Percentiles rank a stretch among this genome's conserved stretches.
Conservation (phyloP, 1,139 yeast species). For the Kodamaea arcana region DNA sequence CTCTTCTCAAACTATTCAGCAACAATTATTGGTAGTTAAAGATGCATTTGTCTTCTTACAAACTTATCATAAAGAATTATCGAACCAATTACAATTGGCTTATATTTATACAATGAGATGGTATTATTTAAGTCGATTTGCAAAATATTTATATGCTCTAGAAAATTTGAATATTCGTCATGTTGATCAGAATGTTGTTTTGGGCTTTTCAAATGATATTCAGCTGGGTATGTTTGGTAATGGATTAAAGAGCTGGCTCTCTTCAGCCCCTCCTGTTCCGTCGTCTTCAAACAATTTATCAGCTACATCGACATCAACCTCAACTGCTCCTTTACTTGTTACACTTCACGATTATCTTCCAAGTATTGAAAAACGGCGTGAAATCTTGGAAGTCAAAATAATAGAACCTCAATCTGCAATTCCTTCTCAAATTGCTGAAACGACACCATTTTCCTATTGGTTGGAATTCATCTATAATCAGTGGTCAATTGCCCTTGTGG, state of each 20-base stretch:
- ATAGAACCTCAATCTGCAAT: conserved; percentile 45
- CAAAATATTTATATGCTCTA: conserved; percentile 72
- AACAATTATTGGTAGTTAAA: conserved; percentile 53
- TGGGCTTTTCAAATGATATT: conserved; percentile 40
- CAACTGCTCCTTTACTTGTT: conserved; percentile 10
- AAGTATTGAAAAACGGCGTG: conserved; percentile 54
- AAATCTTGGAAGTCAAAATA: conserved; percentile 31
- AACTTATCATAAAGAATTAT: conserved; percentile 56
- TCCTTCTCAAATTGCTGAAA: conserved; percentile 83
- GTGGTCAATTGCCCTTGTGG: conserved; percentile 68
- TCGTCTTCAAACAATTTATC: conserved; percentile 4
- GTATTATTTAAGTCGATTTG: conserved; percentile 81
- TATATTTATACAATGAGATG: conserved; percentile 86
- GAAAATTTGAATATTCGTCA: conserved; percentile 55
- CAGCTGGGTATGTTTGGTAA: conserved; percentile 24
- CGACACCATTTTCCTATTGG: conserved; percentile 61
- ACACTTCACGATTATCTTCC: conserved; percentile 46
- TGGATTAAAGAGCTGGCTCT: conserved; percentile 29
- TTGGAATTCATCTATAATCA: conserved; percentile 72
- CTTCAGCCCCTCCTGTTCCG: conserved; percentile 3
- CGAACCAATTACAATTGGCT: conserved; percentile 73
- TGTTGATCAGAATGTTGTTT: conserved; percentile 49
- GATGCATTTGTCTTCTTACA: conserved; percentile 59
- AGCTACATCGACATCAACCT: not conserved
- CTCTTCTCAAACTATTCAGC: conserved; percentile 75